Evolutionary conservation across 1,284 basidiomycete genomes (phyloP).

Genomic region (Amylostereum chailletii): DNA sequence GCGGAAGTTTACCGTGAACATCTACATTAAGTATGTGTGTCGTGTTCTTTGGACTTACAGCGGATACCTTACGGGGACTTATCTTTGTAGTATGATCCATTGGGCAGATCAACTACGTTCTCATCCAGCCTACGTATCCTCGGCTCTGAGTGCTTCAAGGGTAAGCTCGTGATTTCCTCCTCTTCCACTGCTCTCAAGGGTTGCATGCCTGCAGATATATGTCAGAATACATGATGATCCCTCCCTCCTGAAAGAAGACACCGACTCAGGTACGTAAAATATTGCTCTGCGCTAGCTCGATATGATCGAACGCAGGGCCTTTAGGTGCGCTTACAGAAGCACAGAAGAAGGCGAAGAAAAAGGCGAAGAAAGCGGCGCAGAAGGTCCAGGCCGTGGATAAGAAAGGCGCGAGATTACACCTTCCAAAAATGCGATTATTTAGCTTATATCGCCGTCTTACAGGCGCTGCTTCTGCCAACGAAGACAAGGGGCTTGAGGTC

Average conservation of each 20-base stretch:
- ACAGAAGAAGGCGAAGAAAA: constrained; percentile 85
- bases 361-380: constrained; percentile 78
- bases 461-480: constrained; percentile 34
- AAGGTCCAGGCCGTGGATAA: constrained; percentile 62
- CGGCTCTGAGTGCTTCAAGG: constrained; percentile 63
- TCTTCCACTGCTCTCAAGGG: not conserved
- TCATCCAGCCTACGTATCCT: constrained; percentile 69
- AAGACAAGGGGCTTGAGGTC: constrained; percentile 72
- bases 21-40: constrained; percentile 66
- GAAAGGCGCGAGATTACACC: constrained; percentile 31
- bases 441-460: constrained; percentile 3
- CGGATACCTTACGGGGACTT: not conserved
- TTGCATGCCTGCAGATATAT: constrained; percentile 50
- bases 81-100: constrained; percentile 50
- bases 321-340: constrained; percentile 47
- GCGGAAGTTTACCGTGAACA: constrained; percentile 81
- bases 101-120: constrained; percentile 80
- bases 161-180: constrained; percentile 27
- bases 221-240: constrained; percentile 72
- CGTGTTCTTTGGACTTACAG: not conserved
- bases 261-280: constrained; percentile 26
- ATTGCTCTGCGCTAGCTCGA: not conserved
- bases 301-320: not conserved
- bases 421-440: not conserved
- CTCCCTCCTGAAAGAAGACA: constrained; percentile 35